These are phyloP conservation scores for Fusarium metavorans DNA, from an alignment of 2,329 filamentous ascomycete genomes.

Conservation along the genomic window DNA sequence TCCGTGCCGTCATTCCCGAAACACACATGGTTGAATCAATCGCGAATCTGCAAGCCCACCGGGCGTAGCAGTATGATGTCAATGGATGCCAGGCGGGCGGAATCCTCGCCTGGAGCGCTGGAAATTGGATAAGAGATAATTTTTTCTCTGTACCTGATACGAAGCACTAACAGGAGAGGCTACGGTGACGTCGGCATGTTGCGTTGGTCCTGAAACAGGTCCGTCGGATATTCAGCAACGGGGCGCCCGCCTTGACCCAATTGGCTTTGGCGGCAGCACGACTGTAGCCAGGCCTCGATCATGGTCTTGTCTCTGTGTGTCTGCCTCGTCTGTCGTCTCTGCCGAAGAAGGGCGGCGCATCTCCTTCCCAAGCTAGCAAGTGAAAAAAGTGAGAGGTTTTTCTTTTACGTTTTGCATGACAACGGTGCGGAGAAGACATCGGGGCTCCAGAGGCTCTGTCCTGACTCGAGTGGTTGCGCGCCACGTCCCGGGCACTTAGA, in stretches of 20 bases:
- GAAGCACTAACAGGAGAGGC: slow-evolving; percentile 10
- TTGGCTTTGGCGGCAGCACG: slow-evolving; percentile 19
- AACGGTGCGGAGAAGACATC: slow-evolving; percentile 20
- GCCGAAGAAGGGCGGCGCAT: not conserved
- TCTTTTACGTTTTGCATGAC: slow-evolving; percentile 27
- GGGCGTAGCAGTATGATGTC: slow-evolving; percentile 39
- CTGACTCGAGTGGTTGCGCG: slow-evolving; percentile 32
- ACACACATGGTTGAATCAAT: slow-evolving; percentile 16
- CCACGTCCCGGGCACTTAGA: slow-evolving; percentile 21
- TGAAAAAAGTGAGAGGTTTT: slow-evolving; percentile 21
- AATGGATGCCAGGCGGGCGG: slow-evolving; percentile 20
- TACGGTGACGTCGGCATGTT: slow-evolving; percentile 33
- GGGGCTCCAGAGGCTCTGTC: slow-evolving; percentile 7
- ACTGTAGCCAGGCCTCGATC: slow-evolving; percentile 17
- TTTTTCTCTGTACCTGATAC: slow-evolving; percentile 11
- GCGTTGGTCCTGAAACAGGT: slow-evolving; percentile 43
- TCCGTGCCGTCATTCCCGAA: slow-evolving; percentile 46
- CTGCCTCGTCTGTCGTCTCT: not conserved
- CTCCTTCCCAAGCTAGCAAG: not conserved
- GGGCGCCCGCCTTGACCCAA: slow-evolving; percentile 23
- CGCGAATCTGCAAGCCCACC: slow-evolving; percentile 23
- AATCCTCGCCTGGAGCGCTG: slow-evolving; percentile 20
- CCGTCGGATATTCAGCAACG: slow-evolving; percentile 35
- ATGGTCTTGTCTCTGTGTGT: slow-evolving; percentile 3
- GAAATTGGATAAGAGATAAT: slow-evolving; percentile 23